These are phyloP conservation scores for Rhytidiadelphus loreus DNA, from an alignment of 225 moss, liverwort and hornwort species.

Conservation along the genomic window DNA sequence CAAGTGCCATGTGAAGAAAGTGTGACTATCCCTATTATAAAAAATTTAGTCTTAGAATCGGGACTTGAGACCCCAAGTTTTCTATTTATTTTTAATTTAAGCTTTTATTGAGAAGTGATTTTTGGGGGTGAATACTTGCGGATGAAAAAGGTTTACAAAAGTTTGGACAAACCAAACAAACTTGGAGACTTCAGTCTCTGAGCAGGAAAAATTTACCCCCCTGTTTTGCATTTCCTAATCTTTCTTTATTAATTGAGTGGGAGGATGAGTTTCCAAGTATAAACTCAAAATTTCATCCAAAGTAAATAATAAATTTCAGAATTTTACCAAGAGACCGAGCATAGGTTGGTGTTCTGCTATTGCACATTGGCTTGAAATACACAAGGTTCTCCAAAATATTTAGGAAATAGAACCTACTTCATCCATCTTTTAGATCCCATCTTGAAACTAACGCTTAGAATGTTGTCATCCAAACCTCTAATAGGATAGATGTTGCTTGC, in stretches of 20 bases:
- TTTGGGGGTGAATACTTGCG: too few species aligned
- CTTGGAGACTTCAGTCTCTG: not conserved
- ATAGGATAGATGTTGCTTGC: not conserved
- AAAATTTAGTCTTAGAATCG: not conserved
- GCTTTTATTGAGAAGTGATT: not conserved
- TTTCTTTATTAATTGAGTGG: not conserved
- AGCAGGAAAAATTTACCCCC: not conserved
- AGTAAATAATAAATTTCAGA: not conserved
- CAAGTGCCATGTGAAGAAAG: too few species aligned
- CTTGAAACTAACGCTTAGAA: rapidly evolving
- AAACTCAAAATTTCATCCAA: not conserved
- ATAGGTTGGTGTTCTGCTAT: not conserved
- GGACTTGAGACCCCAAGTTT: not conserved
- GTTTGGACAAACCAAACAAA: not conserved
- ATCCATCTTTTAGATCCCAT: rapidly evolving
- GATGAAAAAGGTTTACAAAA: too few species aligned
- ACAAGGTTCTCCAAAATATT: not conserved
- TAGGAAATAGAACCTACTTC: rapidly evolving
- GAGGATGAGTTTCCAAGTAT: not conserved
- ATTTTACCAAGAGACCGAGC: not conserved
- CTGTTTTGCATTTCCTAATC: not conserved
- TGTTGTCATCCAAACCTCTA: rapidly evolving
- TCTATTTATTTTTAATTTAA: not conserved
- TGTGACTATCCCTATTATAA: too few species aligned
- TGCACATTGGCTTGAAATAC: not conserved